These are phyloP conservation scores for Saccharomycopsis olivae DNA, from an alignment of 805 yeast species.

Conservation along the genomic window DNA sequence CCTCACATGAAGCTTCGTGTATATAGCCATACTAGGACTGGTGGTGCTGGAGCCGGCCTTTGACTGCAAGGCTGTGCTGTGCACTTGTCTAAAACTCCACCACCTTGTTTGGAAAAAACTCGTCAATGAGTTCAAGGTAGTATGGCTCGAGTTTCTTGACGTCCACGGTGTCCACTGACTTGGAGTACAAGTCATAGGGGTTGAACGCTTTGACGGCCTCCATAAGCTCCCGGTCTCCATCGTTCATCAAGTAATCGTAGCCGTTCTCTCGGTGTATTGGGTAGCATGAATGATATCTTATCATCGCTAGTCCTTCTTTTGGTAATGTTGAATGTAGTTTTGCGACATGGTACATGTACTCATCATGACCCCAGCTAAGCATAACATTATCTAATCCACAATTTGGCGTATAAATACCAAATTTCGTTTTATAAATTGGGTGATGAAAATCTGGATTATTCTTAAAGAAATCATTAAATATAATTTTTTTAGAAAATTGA, in stretches of 20 bases:
- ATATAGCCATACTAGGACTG: no score
- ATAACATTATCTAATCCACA: constrained; percentile 63
- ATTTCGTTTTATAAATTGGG: constrained; percentile 55
- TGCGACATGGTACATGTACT: constrained; percentile 65
- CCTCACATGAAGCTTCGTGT: no score
- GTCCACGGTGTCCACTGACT: constrained; percentile 39
- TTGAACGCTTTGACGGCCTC: constrained; percentile 57
- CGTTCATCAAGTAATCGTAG: constrained; percentile 52
- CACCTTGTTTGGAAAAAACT: constrained; percentile 46
- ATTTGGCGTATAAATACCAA: constrained; percentile 51
- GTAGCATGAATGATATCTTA: constrained; percentile 63
- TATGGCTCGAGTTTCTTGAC: constrained; percentile 45
- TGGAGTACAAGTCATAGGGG: constrained; percentile 59
- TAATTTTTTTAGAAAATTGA: constrained; percentile 46
- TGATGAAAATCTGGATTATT: constrained; percentile 50
- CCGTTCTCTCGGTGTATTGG: constrained; percentile 72
- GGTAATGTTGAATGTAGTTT: constrained; percentile 54
- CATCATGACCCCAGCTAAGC: constrained; percentile 76
- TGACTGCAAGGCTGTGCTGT: no score
- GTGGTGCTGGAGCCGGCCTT: no score
- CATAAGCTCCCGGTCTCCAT: constrained; percentile 48
- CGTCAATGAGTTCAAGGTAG: constrained; percentile 53
- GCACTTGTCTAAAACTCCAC: constrained; percentile 49
- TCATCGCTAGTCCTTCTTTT: constrained; percentile 61
- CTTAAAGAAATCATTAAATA: constrained; percentile 49